These are phyloP conservation scores for Afroboletus lepidellus DNA, from an alignment of 1,284 basidiomycete genomes.

Conservation along the genomic window DNA sequence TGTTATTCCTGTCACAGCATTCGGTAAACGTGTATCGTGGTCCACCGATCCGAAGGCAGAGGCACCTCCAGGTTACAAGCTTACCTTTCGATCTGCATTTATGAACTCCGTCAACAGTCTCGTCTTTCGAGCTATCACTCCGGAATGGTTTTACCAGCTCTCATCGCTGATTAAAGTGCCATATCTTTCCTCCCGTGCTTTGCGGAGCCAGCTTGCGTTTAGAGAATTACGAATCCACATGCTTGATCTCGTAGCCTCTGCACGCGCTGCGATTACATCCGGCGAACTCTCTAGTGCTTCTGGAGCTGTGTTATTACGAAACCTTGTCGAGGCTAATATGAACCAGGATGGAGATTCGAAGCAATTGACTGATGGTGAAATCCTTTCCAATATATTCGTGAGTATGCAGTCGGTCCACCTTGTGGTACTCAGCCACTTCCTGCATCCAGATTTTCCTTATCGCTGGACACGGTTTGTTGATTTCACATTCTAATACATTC, in stretches of 20 bases:
- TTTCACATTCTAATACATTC: too few species aligned
- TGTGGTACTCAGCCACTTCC: background rate
- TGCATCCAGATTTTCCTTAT: constrained; percentile 38
- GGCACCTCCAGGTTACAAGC: constrained; percentile 25
- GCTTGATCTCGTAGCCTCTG: constrained; percentile 39
- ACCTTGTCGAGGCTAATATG: constrained; percentile 48
- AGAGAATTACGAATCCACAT: constrained; percentile 39
- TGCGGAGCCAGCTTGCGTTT: constrained; percentile 30
- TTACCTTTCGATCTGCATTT: constrained; percentile 38
- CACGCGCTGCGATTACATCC: constrained; percentile 23
- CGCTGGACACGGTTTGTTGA: constrained; percentile 31
- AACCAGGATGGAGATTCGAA: constrained; percentile 30
- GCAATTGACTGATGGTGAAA: constrained; percentile 41
- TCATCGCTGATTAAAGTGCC: constrained; percentile 7
- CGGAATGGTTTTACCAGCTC: constrained; percentile 33
- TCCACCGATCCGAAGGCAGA: too few species aligned
- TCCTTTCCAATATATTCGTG: too few species aligned
- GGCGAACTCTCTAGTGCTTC: constrained; percentile 26
- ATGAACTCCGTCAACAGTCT: constrained; percentile 30
- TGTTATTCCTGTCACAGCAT: constrained; percentile 29
- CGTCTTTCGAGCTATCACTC: constrained; percentile 5
- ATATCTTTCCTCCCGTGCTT: constrained; percentile 32
- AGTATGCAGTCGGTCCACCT: background rate
- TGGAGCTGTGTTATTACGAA: constrained; percentile 39
- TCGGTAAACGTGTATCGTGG: too few species aligned